These are phyloP conservation scores for Tuctoria greenei DNA, from an alignment of 176 grass and related monocot genomes.

Conservation along the genomic window DNA sequence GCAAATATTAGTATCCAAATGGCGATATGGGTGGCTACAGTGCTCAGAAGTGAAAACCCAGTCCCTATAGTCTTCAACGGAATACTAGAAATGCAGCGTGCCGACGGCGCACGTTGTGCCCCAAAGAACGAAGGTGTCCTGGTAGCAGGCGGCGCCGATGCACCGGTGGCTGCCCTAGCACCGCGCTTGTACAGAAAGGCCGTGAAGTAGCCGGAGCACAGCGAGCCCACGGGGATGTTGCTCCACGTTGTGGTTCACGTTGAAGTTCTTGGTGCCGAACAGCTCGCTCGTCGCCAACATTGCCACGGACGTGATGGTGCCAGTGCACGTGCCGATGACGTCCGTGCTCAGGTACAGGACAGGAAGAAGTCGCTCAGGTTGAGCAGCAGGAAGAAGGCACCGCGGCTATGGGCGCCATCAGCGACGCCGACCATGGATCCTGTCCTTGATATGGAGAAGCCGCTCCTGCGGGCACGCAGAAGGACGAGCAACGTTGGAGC, in stretches of 20 bases:
- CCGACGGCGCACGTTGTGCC: constrained; percentile 60
- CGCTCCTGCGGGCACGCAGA: constrained; percentile 41
- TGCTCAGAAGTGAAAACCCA: too few species aligned
- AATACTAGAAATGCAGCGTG: too few species aligned
- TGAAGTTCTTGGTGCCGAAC: constrained; percentile 82
- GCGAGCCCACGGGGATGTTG: constrained; percentile 86
- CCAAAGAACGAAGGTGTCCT: constrained; percentile 65
- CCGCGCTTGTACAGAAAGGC: constrained; percentile 76
- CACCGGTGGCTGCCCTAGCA: constrained; percentile 47
- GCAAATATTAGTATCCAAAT: too few species aligned
- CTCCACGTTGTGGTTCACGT: constrained; percentile 87
- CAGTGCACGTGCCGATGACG: constrained; percentile 79
- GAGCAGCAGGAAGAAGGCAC: constrained; percentile 81
- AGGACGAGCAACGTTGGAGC: not conserved
- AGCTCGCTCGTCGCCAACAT: constrained; percentile 85
- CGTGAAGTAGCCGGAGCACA: constrained; percentile 85
- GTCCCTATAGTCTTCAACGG: too few species aligned
- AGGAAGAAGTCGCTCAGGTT: constrained; percentile 47
- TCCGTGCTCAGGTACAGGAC: constrained; percentile 72
- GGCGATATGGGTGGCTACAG: too few species aligned
- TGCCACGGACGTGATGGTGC: constrained; percentile 84
- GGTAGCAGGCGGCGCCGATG: constrained; percentile 65
- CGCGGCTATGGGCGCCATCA: constrained; percentile 86
- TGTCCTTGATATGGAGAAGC: constrained; percentile 57
- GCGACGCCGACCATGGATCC: constrained; percentile 77